Base-by-base conservation (phyloP, 2,329 filamentous ascomycete genomes). In the Penicillium sp. region DNA sequence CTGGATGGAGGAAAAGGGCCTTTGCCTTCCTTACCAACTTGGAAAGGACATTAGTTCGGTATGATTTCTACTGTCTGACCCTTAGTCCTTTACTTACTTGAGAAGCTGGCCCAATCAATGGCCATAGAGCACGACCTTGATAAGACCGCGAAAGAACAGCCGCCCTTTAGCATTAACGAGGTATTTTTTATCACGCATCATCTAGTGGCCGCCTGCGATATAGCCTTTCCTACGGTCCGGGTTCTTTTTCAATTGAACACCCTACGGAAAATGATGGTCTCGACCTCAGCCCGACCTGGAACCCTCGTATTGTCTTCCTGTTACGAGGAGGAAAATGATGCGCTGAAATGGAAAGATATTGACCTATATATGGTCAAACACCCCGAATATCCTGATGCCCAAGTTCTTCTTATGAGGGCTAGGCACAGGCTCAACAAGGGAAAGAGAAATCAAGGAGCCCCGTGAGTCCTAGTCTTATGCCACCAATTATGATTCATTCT, bases 311-410 rank as follows among this genome's bases (percentile, higher is more conserved):
- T 56, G 39, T 56, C 53, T 13, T 51, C 42, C 1, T 52, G 52
- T n/a, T 62, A 64, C 30, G 45, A 58, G 8, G 29, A 44, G 21
- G 39, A 18, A 18, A 58, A 57, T 12, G 52, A 63, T 39, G 37
- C 52, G 0, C 45, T 63, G n/a, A 63, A 62, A 55, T 65, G 45
- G 58, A 60, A 62, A 32, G 56, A 64, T 50, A 60, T 64, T 41
- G 47, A 63, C 15, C 52, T 63, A 12, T 63, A 43, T 44, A 61
- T 63, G 46, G 58, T 63, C 18, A 62, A 62, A 39, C 30, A 61
- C 33, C 58, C 56, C 3, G 53, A 63, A 33, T 17, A 61, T 54
- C 52, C 55, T 9, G 37, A 10, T 37, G 46, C 49, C 51, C 37
- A 62, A 40, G 34, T 55, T 15, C 56, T 63, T 48, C 56, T 62